phyloP scores from a whole-genome alignment of 495 filamentous ascomycete genomes.

The Tuber magnatum region DNA sequence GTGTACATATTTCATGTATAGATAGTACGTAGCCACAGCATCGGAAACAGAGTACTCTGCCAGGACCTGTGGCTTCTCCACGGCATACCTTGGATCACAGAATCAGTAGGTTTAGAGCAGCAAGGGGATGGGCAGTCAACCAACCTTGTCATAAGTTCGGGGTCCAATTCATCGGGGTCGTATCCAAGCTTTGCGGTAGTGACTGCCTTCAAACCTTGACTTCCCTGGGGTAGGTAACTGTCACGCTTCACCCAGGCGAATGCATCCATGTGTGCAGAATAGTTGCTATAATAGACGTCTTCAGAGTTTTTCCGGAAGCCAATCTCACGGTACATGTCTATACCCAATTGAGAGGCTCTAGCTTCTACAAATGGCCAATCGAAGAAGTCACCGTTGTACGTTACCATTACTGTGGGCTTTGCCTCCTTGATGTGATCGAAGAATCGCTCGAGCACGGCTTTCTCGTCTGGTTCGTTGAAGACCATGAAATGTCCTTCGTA shows the following conservation, averaged over 20 bases:
- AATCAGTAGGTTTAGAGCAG: constrained; percentile 5
- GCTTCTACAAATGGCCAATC: constrained; percentile 99
- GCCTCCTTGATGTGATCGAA: constrained; percentile 94
- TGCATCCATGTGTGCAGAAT: constrained; percentile 98
- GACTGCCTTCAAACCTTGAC: constrained; percentile 93
- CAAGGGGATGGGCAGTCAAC: neutral
- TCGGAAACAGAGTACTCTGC: constrained; percentile 99
- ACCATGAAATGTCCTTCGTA: constrained; percentile 92
- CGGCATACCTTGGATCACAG: constrained; percentile 55
- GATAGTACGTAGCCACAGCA: constrained; percentile 96
- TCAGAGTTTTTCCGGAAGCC: constrained; percentile 92
- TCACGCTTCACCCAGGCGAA: constrained; percentile 99
- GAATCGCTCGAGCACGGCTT: constrained; percentile 78
- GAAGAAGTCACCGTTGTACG: constrained; percentile 99
- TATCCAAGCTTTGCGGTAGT: constrained; percentile 97
- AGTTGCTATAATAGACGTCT: constrained; percentile 88
- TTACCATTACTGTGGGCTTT: constrained; percentile 90
- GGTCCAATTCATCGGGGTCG: constrained; percentile 95
- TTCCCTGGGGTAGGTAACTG: constrained; percentile 94
- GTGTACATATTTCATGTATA: constrained; percentile 99
- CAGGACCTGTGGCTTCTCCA: constrained; percentile 82
- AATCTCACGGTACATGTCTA: constrained; percentile 98
- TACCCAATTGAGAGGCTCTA: constrained; percentile 83
- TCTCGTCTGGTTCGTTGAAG: constrained; percentile 96
- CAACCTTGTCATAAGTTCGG: constrained; percentile 84